Evolutionary conservation across 305 asterid species (phyloP).

Genomic region (Stenogyne calaminthoides): DNA sequence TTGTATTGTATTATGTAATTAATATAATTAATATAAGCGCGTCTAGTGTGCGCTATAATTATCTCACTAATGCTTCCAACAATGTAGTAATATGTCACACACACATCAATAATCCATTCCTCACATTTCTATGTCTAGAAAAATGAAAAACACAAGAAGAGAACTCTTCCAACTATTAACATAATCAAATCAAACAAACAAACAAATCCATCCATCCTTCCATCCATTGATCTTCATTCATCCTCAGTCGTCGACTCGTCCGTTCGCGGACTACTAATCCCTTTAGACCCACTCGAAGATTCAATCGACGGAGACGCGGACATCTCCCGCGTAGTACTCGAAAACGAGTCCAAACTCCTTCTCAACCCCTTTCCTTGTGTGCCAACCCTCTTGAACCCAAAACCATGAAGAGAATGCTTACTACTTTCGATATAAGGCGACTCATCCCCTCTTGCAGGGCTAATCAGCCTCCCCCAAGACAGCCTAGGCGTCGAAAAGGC

Average conservation of each 20-base stretch:
- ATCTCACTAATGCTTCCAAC: no score
- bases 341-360: slow-evolving; percentile 43
- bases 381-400: slow-evolving; percentile 55
- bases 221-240: no score
- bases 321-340: slow-evolving; percentile 38
- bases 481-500: slow-evolving; percentile 56
- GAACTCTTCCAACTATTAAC: not conserved
- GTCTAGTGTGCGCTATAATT: no score
- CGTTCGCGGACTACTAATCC: slow-evolving; percentile 34
- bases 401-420: slow-evolving; percentile 49
- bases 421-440: slow-evolving; percentile 43
- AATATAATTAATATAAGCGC: no score
- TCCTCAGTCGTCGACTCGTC: slow-evolving; percentile 31
- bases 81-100: no score
- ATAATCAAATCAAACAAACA: slow-evolving; percentile 11
- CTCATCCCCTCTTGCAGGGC: slow-evolving; percentile 47
- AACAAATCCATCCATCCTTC: slow-evolving; percentile 5
- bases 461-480: slow-evolving; percentile 50
- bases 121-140: slow-evolving; percentile 14
- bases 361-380: slow-evolving; percentile 40
- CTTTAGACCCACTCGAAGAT: slow-evolving; percentile 41
- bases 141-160: not conserved
- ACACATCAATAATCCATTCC: not conserved
- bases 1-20: no score
- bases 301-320: slow-evolving; percentile 46